phyloP scores from a whole-genome alignment of 441 rosid genomes.

The Syzygium malaccense region DNA sequence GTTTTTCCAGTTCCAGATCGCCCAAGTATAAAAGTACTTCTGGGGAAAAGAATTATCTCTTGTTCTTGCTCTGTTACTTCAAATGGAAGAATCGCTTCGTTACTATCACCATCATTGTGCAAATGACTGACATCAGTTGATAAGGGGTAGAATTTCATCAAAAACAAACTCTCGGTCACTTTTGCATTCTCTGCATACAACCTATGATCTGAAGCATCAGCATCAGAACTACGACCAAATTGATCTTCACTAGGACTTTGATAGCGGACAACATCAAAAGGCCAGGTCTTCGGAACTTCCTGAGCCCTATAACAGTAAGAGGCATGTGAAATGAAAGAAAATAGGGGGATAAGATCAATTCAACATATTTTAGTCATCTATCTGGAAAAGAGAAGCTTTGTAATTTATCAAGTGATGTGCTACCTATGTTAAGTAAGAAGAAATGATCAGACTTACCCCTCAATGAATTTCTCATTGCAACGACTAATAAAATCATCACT shows the following conservation, averaged over 20 bases:
- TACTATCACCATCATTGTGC: slow-evolving; percentile 31
- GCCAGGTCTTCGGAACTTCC: slow-evolving; percentile 42
- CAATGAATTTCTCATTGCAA: background rate
- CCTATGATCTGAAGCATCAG: background rate
- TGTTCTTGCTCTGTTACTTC: slow-evolving; percentile 36
- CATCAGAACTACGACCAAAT: background rate
- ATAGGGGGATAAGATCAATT: background rate
- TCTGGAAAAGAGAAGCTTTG: background rate
- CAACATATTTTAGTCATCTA: background rate
- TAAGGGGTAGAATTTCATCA: slow-evolving; percentile 49
- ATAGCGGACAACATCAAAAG: slow-evolving; percentile 17
- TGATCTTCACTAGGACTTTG: slow-evolving; percentile 8
- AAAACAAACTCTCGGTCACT: slow-evolving; percentile 37
- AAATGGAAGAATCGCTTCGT: slow-evolving; percentile 42
- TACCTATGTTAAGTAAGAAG: background rate
- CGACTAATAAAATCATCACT: slow-evolving; percentile 24
- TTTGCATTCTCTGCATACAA: slow-evolving; percentile 28
- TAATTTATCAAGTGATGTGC: background rate
- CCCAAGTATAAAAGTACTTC: slow-evolving; percentile 43
- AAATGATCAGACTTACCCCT: background rate
- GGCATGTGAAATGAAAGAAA: background rate
- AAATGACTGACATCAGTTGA: slow-evolving; percentile 25
- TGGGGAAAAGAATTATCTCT: slow-evolving; percentile 26
- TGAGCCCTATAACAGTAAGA: slow-evolving; percentile 20
- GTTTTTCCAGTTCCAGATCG: slow-evolving; percentile 67